phyloP scores from a whole-genome alignment of 2,329 filamentous ascomycete genomes.

The Ophiostoma pallidulum region DNA sequence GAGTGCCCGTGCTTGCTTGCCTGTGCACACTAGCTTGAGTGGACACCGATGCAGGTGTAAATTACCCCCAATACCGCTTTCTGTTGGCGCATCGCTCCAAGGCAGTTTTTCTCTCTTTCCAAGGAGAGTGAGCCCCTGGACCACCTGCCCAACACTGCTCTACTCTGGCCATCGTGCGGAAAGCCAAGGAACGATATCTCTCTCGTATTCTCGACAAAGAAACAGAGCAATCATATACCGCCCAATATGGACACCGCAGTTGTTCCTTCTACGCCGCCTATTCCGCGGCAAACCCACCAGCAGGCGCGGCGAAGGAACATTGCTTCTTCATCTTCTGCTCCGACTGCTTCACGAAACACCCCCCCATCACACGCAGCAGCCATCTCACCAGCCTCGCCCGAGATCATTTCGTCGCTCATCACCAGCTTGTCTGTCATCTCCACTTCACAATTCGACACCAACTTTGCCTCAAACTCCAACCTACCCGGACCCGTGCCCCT shows the following conservation, averaged over 20 bases:
- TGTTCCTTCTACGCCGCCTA: slow-evolving; percentile 19
- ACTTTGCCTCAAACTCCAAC: slow-evolving; percentile 33
- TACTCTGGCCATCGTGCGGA: no score
- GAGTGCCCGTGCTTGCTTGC: background rate
- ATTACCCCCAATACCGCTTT: slow-evolving; percentile 9
- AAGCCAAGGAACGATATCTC: slow-evolving; percentile 2
- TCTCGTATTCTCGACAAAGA: background rate
- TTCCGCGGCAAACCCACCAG: slow-evolving; percentile 24
- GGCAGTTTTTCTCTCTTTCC: no score
- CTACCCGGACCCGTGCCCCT: slow-evolving; percentile 21
- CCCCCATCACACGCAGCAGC: slow-evolving; percentile 13
- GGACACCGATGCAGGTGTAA: slow-evolving; percentile 10
- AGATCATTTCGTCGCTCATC: slow-evolving; percentile 61
- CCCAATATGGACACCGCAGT: slow-evolving; percentile 15
- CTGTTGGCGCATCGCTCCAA: slow-evolving; percentile 1
- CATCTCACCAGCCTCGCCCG: slow-evolving; percentile 34
- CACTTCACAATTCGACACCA: slow-evolving; percentile 59
- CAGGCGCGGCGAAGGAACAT: slow-evolving; percentile 23
- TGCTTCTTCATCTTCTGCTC: slow-evolving; percentile 1
- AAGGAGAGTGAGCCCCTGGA: slow-evolving; percentile 2
- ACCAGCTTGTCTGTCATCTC: slow-evolving; percentile 61
- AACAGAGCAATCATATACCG: slow-evolving; percentile 3
- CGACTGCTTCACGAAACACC: slow-evolving; percentile 6
- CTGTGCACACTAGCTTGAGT: slow-evolving; percentile 2
- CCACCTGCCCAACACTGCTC: background rate